Conservation (phyloP, 352 stramenopile species). For the Hyaloperonospora brassicae region DNA sequence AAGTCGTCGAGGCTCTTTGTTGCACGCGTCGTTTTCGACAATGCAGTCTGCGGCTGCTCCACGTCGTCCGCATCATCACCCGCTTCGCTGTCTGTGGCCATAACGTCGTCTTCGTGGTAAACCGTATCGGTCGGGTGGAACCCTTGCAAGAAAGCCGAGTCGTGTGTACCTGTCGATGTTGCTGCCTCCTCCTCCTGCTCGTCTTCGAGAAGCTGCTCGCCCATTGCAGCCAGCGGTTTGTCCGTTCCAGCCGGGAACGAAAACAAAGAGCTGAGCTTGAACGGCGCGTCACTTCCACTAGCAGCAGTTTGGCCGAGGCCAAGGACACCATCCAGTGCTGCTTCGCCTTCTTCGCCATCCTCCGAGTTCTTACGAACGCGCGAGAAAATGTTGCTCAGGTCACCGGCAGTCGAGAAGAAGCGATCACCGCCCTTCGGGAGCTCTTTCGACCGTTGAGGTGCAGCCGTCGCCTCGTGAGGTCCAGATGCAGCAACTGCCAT, state of each 20-base stretch:
- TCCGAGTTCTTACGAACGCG: constrained; percentile 79
- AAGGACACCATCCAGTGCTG: constrained; percentile 67
- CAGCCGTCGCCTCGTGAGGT: constrained; percentile 9
- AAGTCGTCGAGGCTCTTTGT: constrained; percentile 57
- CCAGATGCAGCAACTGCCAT: constrained; percentile 21
- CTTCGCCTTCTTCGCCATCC: constrained; percentile 64
- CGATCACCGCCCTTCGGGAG: constrained; percentile 51
- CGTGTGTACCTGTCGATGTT: background rate
- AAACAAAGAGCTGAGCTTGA: constrained; percentile 74
- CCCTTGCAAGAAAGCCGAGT: constrained; percentile 21
- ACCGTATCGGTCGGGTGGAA: constrained; percentile 11
- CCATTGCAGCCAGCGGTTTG: constrained; percentile 34
- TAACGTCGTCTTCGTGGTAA: constrained; percentile 23
- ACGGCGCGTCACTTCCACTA: constrained; percentile 18
- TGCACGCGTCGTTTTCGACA: constrained; percentile 17
- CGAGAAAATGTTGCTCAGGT: constrained; percentile 59
- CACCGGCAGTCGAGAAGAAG: constrained; percentile 58
- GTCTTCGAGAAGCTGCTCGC: constrained; percentile 46
- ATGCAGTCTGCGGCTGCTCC: constrained; percentile 9
- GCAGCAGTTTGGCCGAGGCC: constrained; percentile 11
- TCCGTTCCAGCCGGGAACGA: constrained; percentile 46
- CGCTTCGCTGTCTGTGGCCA: constrained; percentile 36
- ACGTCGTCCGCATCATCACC: constrained; percentile 24
- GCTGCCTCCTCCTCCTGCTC: constrained; percentile 20
- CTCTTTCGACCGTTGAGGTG: constrained; percentile 32